Base-by-base conservation (phyloP, 1,139 yeast genomes). In the Zhuliangozyma blackwelliae region DNA sequence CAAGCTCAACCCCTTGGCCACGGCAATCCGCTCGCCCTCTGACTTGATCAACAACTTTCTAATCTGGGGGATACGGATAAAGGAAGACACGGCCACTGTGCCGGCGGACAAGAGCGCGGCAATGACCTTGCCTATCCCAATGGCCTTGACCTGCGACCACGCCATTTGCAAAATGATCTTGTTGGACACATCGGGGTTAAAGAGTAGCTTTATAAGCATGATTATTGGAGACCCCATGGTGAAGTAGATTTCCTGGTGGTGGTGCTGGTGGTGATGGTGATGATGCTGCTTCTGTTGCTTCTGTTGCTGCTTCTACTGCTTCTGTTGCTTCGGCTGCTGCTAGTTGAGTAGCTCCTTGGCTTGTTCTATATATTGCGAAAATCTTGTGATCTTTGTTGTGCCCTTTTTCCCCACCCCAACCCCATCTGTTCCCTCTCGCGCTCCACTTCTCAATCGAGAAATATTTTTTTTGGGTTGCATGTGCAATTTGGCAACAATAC, bases 41-140 rank as follows among this genome's bases (percentile, higher is more conserved):
- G 52, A 35, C 25, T 48, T 45, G 20, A 49, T 49, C 29, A 60
- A 38, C 34, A 70, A 61, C 50, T 68, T 69, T 33, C 48, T 49
- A 39, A 70, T 69, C 44, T 70, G 76, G 6, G 76, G 76, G 27
- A 69, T 49, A 47, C 67, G 62, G 39, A 69, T 63, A 11, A 68
- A 50, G 28, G 70, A 60, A n/a, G 73, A 65, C 2, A 52, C 66
- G 2, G 65, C 73, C 16, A 69, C 74, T 29, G 65, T 59, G 10
- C 56, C 48, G 1, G 63, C 57, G 8, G 74, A 65, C 31, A 68
- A 55, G 13, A 64, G 45, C 22, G 60, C 52, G 2, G 72, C 58
- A 19, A 65, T 47, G 2, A 68, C 56, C 38, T 59, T 63, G 37
- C 66, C 65, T 34, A 59, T 54, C 4, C 74, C 72, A 36, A 66